These are phyloP conservation scores for Wallacemonas rigidus DNA, from an alignment of 208 protist genomes.

Conservation along the genomic window DNA sequence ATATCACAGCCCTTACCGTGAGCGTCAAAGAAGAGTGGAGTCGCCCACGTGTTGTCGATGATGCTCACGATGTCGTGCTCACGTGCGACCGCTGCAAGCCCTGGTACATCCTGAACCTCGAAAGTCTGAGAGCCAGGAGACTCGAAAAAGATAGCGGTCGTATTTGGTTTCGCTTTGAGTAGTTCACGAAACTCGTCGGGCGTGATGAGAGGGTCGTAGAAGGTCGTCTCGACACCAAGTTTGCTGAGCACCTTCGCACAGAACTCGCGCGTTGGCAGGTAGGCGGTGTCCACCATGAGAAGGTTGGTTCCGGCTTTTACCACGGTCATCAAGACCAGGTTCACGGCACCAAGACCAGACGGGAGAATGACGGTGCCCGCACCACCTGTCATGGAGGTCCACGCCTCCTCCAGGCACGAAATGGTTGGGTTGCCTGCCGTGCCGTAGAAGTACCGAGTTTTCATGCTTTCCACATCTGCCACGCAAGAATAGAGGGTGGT, in stretches of 20 bases:
- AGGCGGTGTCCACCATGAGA: slow-evolving; percentile 32
- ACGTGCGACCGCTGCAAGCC: slow-evolving; percentile 23
- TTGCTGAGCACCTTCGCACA: slow-evolving; percentile 24
- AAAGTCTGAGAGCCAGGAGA: slow-evolving; percentile 36
- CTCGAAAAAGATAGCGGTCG: slow-evolving; percentile 32
- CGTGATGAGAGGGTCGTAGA: slow-evolving; percentile 38
- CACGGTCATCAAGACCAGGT: slow-evolving; percentile 28
- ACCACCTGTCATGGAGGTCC: slow-evolving; percentile 32
- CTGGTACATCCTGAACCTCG: slow-evolving; percentile 35
- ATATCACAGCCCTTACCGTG: slow-evolving; percentile 38
- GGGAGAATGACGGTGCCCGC: slow-evolving; percentile 30
- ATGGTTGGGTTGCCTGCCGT: slow-evolving; percentile 30
- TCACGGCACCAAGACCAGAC: slow-evolving; percentile 29
- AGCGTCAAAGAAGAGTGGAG: slow-evolving; percentile 37
- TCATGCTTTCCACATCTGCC: slow-evolving; percentile 20
- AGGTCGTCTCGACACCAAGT: slow-evolving; percentile 30
- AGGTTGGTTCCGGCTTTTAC: slow-evolving; percentile 30
- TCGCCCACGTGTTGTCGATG: slow-evolving; percentile 41
- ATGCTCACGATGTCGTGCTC: slow-evolving; percentile 24
- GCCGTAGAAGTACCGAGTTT: slow-evolving; percentile 24
- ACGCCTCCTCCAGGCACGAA: slow-evolving; percentile 27
- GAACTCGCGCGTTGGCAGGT: slow-evolving; percentile 33
- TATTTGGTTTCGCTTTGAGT: slow-evolving; percentile 27
- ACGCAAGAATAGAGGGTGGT: slow-evolving; percentile 28
- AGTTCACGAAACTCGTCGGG: slow-evolving; percentile 33